Evolutionary conservation across 2,329 filamentous ascomycete species (phyloP).

Genomic region (Fusarium kyushuense): DNA sequence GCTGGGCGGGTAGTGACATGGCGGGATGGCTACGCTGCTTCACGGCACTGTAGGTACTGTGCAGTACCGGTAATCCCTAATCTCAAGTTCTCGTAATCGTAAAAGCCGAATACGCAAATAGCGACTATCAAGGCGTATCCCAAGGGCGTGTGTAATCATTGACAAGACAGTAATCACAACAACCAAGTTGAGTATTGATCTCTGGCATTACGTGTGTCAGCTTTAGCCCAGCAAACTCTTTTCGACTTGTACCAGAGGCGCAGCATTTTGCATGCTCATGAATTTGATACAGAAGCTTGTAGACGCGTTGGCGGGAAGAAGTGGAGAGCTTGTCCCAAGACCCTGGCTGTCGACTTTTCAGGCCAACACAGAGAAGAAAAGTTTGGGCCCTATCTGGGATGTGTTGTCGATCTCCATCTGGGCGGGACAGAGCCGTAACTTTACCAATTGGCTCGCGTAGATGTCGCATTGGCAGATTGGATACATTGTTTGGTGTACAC

Average conservation of each 20-base stretch:
- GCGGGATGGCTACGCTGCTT: not conserved
- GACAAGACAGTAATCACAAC: not conserved
- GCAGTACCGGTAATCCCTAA: slow-evolving; percentile 1
- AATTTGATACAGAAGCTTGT: slow-evolving; percentile 12
- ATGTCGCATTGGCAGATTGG: not conserved
- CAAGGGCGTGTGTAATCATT: not conserved
- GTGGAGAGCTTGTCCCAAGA: slow-evolving; percentile 25
- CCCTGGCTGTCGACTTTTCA: slow-evolving; percentile 36
- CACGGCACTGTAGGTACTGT: not conserved
- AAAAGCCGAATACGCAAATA: slow-evolving; percentile 38
- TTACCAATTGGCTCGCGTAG: slow-evolving; percentile 4
- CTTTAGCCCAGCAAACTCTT: slow-evolving; percentile 16
- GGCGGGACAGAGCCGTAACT: slow-evolving; percentile 1
- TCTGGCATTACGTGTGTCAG: slow-evolving; percentile 7
- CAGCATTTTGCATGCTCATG: not conserved
- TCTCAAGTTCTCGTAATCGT: slow-evolving; percentile 34
- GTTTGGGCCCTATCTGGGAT: slow-evolving; percentile 7
- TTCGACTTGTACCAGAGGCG: slow-evolving; percentile 6
- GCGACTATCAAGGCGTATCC: not conserved
- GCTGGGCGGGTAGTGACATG: not conserved
- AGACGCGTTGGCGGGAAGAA: slow-evolving; percentile 29
- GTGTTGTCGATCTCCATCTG: slow-evolving; percentile 33
- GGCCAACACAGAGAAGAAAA: slow-evolving; percentile 26
- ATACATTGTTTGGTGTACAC: not conserved
- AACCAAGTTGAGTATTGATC: slow-evolving; percentile 15